Evolutionary conservation across 1,139 yeast genomes (phyloP).

Genomic region (Ogataea hybrid): DNA sequence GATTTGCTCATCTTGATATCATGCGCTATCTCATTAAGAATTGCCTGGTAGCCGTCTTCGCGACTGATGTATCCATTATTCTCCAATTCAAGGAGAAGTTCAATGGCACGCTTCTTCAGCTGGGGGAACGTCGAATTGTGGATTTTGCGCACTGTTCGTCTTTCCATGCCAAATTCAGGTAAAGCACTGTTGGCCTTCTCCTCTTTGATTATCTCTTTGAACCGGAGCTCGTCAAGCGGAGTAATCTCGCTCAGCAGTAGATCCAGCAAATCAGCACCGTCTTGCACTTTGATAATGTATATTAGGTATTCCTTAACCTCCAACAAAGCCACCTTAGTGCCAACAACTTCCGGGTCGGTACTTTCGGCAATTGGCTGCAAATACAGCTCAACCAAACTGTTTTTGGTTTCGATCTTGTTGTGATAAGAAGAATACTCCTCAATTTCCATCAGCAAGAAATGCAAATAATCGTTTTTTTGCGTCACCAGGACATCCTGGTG

Average conservation of each 20-base stretch:
- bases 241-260: constrained; percentile 70
- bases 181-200: constrained; percentile 40
- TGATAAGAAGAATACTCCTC: constrained; percentile 20
- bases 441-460: constrained; percentile 36
- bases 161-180: constrained; percentile 19
- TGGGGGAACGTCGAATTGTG: constrained; percentile 64
- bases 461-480: constrained; percentile 53
- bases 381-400: constrained; percentile 18
- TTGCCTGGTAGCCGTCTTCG: constrained; percentile 69
- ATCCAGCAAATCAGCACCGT: constrained; percentile 69
- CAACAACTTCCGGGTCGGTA: constrained; percentile 39
- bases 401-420: constrained; percentile 18
- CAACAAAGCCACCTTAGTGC: constrained; percentile 53
- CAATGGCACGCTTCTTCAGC: constrained; percentile 73
- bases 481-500: constrained; percentile 53
- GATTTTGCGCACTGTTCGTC: constrained; percentile 52
- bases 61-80: constrained; percentile 63
- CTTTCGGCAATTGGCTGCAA: constrained; percentile 30
- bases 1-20: constrained; percentile 81
- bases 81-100: constrained; percentile 75
- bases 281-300: constrained; percentile 80
- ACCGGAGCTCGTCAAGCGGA: constrained; percentile 63
- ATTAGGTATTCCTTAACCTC: constrained; percentile 81
- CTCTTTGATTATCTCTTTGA: constrained; percentile 50
- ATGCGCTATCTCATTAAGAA: constrained; percentile 78